A percentile compares a stretch with the other conserved stretches of the same genome.
Evolutionary conservation across 179 eudicot species (phyloP).

Genomic region (Carnegiea gigantea): DNA sequence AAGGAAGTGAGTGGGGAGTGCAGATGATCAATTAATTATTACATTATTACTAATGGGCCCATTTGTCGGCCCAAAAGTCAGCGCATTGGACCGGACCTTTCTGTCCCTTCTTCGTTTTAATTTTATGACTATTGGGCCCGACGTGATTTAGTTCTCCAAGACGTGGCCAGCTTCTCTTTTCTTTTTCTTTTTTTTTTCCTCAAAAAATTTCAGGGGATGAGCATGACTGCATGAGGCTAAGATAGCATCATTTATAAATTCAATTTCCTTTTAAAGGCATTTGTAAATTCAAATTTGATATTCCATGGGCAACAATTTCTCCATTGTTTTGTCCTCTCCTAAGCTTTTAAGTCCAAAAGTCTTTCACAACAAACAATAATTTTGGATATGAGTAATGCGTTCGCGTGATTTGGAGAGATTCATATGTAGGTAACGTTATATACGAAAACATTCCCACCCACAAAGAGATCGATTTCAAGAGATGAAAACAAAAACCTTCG

Average conservation of each 20-base stretch:
- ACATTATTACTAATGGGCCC: constrained; percentile 11
- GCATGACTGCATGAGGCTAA: too few relatives aligned
- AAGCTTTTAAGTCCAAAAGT: too few relatives aligned
- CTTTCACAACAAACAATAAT: too few relatives aligned
- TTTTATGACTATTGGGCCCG: neutral
- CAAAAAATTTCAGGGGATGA: too few relatives aligned
- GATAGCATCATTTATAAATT: neutral
- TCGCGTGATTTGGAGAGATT: too few relatives aligned
- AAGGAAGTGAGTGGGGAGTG: neutral
- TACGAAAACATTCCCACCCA: too few relatives aligned
- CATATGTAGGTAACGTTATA: too few relatives aligned
- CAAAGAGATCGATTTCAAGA: too few relatives aligned
- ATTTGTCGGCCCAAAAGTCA: neutral
- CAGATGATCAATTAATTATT: constrained; percentile 14
- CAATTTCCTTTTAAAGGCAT: neutral
- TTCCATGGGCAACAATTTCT: neutral
- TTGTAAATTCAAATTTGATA: neutral
- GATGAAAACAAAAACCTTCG: too few relatives aligned
- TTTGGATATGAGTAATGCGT: too few relatives aligned
- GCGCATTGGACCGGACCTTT: neutral
- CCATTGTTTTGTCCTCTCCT: neutral
- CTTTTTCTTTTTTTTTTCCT: too few relatives aligned
- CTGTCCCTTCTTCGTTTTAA: neutral
- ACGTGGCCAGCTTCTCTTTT: neutral
- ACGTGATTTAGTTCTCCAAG: neutral